phyloP scores from a whole-genome alignment of 2,329 filamentous ascomycete genomes.

The Paradendryphiella salina region DNA sequence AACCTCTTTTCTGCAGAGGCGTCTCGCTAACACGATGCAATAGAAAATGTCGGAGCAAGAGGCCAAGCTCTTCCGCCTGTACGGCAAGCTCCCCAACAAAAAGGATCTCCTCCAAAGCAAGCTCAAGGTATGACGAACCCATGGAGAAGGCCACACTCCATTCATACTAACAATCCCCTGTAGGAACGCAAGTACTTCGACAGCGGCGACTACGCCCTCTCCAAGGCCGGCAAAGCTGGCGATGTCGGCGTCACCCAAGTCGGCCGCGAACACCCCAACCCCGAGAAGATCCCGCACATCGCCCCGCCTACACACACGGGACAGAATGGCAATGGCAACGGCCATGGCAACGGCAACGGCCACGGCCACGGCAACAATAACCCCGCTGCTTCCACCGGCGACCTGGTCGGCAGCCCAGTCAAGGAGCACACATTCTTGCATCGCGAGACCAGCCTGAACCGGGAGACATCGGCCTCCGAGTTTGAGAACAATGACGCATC shows the following conservation, averaged over 20 bases:
- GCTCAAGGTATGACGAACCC: conserved; percentile 66
- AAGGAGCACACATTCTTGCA: conserved; percentile 90
- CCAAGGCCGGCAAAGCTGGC: conserved; percentile 94
- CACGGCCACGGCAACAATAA: conserved; percentile 32
- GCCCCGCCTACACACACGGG: conserved; percentile 63
- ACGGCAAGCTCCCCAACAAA: conserved; percentile 95
- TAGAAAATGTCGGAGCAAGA: conserved; percentile 93
- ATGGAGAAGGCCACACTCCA: background rate
- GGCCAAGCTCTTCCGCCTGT: conserved; percentile 93
- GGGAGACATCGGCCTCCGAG: conserved; percentile 74
- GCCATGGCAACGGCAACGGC: conserved; percentile 31
- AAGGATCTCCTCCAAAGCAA: conserved; percentile 98
- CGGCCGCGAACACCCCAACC: conserved; percentile 90
- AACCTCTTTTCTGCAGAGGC: background rate
- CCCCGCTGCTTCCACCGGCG: conserved; percentile 38
- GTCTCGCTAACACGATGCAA: conserved; percentile 24
- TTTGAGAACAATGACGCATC: conserved; percentile 49
- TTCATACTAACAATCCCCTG: conserved; percentile 9
- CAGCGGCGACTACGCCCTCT: conserved; percentile 93
- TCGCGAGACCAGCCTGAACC: conserved; percentile 74
- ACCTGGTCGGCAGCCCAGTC: conserved; percentile 72
- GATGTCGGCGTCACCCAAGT: conserved; percentile 92
- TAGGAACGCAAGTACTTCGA: conserved; percentile 96
- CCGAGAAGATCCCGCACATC: conserved; percentile 92
- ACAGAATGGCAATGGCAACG: conserved; percentile 38